A percentile compares a stretch with the other conserved stretches of the same genome.
phyloP scores from a whole-genome alignment of 202 grass and related monocot genomes.

The Miscanthus sacchariflorus region DNA sequence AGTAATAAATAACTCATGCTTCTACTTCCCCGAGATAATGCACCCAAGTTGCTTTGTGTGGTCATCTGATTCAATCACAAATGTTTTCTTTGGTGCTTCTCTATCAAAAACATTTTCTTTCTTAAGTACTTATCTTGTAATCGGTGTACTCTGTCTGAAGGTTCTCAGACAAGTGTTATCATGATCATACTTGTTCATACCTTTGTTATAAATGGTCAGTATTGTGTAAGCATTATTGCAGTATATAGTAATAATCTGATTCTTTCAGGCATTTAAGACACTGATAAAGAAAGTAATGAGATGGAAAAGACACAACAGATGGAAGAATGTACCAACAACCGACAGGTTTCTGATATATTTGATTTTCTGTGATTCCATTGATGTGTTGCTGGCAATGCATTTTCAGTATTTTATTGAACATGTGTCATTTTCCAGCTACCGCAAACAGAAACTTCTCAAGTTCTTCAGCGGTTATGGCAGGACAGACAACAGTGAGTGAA shows the following conservation, averaged over 20 bases:
- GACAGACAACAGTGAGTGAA: slow-evolving; percentile 46
- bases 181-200: slow-evolving; percentile 12
- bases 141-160: background rate
- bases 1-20: background rate
- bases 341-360: slow-evolving; percentile 39
- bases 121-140: slow-evolving; percentile 8
- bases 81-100: background rate
- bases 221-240: slow-evolving; percentile 13
- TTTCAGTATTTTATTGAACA: background rate
- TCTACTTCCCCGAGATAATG: background rate
- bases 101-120: slow-evolving; percentile 22
- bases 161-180: slow-evolving; percentile 17
- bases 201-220: slow-evolving; percentile 4
- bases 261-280: slow-evolving; percentile 57
- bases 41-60: slow-evolving; percentile 3
- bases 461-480: slow-evolving; percentile 38
- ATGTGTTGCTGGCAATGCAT: background rate
- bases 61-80: slow-evolving; percentile 32
- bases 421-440: slow-evolving; percentile 44
- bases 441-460: slow-evolving; percentile 39
- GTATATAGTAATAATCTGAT: slow-evolving; percentile 13
- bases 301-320: slow-evolving; percentile 47
- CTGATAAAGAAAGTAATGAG: slow-evolving; percentile 44
- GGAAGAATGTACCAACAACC: background rate
- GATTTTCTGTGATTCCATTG: slow-evolving; percentile 24